Evolutionary conservation across 2,329 filamentous ascomycete species (phyloP).

Genomic region (Diatrype stigma): DNA sequence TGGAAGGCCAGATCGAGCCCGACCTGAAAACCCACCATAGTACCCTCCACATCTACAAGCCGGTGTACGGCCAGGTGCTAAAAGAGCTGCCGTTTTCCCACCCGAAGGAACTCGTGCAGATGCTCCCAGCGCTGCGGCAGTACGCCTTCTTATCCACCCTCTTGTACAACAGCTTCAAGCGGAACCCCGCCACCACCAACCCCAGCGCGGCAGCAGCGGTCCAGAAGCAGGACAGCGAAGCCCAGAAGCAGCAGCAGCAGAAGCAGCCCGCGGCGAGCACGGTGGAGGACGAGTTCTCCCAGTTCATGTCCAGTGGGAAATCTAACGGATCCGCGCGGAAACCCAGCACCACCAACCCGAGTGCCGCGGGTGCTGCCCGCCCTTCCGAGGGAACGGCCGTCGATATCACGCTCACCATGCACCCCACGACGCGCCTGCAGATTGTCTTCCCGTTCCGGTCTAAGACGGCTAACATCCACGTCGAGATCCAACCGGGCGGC

Average conservation of each 20-base stretch:
- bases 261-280: slow-evolving; percentile 1
- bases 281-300: slow-evolving; percentile 14
- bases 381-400: slow-evolving; percentile 19
- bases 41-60: slow-evolving; percentile 66
- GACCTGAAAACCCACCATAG: slow-evolving; percentile 45
- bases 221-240: background rate
- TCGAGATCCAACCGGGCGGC: slow-evolving; percentile 58
- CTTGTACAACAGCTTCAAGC: slow-evolving; percentile 57
- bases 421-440: slow-evolving; percentile 45
- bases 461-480: slow-evolving; percentile 47
- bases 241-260: too few species aligned
- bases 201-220: slow-evolving; percentile 7
- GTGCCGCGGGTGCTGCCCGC: too few species aligned
- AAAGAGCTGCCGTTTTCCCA: slow-evolving; percentile 72
- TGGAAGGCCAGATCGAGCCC: slow-evolving; percentile 23
- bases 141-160: slow-evolving; percentile 68
- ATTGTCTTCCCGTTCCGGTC: slow-evolving; percentile 50
- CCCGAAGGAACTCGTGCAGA: slow-evolving; percentile 68
- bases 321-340: slow-evolving; percentile 11
- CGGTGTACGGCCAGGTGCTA: slow-evolving; percentile 65
- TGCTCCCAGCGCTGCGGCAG: slow-evolving; percentile 71
- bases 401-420: slow-evolving; percentile 50
- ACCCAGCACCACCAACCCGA: background rate
- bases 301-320: slow-evolving; percentile 13
- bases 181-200: slow-evolving; percentile 22